These are phyloP conservation scores for Senecio squalidus DNA, from an alignment of 140 eudicot species.

Conservation along the genomic window DNA sequence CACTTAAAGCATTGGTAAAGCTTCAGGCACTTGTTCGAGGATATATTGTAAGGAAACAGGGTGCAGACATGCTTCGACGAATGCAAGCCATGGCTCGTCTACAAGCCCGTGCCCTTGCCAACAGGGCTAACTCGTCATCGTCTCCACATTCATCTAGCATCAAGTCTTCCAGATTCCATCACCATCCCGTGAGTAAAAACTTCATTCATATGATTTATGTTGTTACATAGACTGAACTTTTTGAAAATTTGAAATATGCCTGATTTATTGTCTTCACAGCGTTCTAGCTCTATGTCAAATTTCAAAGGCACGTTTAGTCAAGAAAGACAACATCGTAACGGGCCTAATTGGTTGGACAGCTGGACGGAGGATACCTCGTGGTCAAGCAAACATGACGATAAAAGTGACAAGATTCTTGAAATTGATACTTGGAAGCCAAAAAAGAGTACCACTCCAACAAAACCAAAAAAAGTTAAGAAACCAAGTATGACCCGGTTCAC, in stretches of 20 bases:
- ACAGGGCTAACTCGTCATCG: slow-evolving; percentile 38
- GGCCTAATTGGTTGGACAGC: slow-evolving; percentile 43
- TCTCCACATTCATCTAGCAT: slow-evolving; percentile 35
- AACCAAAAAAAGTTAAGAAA: slow-evolving; percentile 38
- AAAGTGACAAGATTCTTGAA: slow-evolving; percentile 70
- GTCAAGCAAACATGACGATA: slow-evolving; percentile 45
- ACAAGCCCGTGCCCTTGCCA: slow-evolving; percentile 67
- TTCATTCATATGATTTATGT: not conserved
- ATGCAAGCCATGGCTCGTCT: slow-evolving; percentile 90
- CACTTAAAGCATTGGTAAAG: slow-evolving; percentile 80
- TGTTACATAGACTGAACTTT: not conserved
- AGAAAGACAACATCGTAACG: slow-evolving; percentile 23
- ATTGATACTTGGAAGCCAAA: slow-evolving; percentile 71
- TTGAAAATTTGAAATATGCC: not conserved
- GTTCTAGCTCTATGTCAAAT: slow-evolving; percentile 32
- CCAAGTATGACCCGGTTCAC: slow-evolving; percentile 33
- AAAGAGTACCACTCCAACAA: slow-evolving; percentile 34
- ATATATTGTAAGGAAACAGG: slow-evolving; percentile 73
- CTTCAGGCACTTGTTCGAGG: slow-evolving; percentile 95
- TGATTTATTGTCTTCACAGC: slow-evolving; percentile 26
- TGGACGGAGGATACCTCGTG: slow-evolving; percentile 66
- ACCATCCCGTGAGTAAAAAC: slow-evolving; percentile 42
- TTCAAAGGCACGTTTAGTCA: slow-evolving; percentile 18
- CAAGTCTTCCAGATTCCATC: slow-evolving; percentile 36
- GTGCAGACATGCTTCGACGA: slow-evolving; percentile 78